Base-by-base conservation (phyloP, 2,329 filamentous ascomycete genomes). In the Colletotrichum lupini region DNA sequence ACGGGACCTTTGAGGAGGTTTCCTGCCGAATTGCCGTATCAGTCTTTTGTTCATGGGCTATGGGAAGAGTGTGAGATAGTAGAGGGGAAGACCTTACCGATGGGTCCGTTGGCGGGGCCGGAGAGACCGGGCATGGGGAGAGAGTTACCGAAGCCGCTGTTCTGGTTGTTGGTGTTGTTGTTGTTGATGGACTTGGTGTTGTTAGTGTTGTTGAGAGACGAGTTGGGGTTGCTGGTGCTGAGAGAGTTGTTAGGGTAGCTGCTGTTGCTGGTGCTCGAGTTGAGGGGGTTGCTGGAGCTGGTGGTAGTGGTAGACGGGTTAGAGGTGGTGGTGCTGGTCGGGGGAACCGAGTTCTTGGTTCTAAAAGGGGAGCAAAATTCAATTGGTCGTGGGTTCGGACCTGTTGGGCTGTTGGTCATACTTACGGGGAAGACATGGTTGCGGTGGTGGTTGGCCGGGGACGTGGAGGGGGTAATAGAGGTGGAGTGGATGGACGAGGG, bases 1-100 rank as follows among this genome's bases (percentile, higher is more conserved):
- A 86, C 85, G 19, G 89, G 85, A n/a, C 89, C 89, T 80, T 87
- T 87, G 75, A 91, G 85, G 49, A 91, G 85, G 76, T 85, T 83
- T 68, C 87, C 87, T 88, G 68, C 3, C 53, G 2, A 8, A 19
- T 22, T 11, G 5, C 28, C 12, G 24, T 24, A 3, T 24, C 4
- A 3, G 3, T 4, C 35, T 2, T 11, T 8, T 5, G 37, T 7
- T n/a, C 8, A 19, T 49, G 8, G 19, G 0, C 19, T 49, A 19
- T 22, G 19, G 8, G 7, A 22, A 49, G 19, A 22, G 42, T 7
- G 42, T 2, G 7, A 19, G 4, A 7, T 1, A 22, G 42, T 9
- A 19, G 42, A 22, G 42, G 42, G 3, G 42, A 8, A 1, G 2
- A 35, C 76, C 78, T 73, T 67, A 79, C 78, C 80, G 26, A 80